These are phyloP conservation scores for Cyberlindnera subsufficiens DNA, from an alignment of 805 yeast genomes.

Conservation along the genomic window DNA sequence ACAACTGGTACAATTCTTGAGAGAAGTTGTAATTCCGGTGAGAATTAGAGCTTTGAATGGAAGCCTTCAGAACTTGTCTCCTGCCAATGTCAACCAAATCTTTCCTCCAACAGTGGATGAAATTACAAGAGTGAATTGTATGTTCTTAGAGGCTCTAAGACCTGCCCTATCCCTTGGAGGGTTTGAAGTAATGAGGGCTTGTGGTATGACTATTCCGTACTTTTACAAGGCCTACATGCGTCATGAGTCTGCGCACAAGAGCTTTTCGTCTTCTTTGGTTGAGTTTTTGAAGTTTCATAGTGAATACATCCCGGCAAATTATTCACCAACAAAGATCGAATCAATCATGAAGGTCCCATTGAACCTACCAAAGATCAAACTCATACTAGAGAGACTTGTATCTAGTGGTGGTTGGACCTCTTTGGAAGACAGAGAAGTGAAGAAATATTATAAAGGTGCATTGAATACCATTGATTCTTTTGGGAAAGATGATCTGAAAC, in stretches of 20 bases:
- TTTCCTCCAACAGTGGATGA: constrained; percentile 97
- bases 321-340: constrained; percentile 48
- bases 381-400: constrained; percentile 59
- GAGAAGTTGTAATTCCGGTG: constrained; percentile 72
- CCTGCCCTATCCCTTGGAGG: constrained; percentile 66
- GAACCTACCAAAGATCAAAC: constrained; percentile 64
- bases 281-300: constrained; percentile 35
- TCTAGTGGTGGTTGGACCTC: constrained; percentile 40
- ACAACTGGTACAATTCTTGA: constrained; percentile 67
- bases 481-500: constrained; percentile 49
- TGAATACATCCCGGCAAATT: constrained; percentile 25
- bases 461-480: constrained; percentile 73
- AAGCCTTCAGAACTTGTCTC: constrained; percentile 46
- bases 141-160: constrained; percentile 69
- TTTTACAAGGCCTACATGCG: constrained; percentile 90
- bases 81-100: constrained; percentile 62
- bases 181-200: constrained; percentile 69
- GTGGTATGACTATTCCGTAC: constrained; percentile 80
- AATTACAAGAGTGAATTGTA: constrained; percentile 82
- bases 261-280: constrained; percentile 44
- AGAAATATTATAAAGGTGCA: constrained; percentile 45
- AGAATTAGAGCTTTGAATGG: constrained; percentile 62
- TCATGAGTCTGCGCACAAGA: constrained; percentile 86
- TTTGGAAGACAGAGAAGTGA: constrained; percentile 20
- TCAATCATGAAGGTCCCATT: constrained; percentile 62